Evolutionary conservation across 1,284 basidiomycete species (phyloP).

Genomic region (Coniferiporia weirii): DNA sequence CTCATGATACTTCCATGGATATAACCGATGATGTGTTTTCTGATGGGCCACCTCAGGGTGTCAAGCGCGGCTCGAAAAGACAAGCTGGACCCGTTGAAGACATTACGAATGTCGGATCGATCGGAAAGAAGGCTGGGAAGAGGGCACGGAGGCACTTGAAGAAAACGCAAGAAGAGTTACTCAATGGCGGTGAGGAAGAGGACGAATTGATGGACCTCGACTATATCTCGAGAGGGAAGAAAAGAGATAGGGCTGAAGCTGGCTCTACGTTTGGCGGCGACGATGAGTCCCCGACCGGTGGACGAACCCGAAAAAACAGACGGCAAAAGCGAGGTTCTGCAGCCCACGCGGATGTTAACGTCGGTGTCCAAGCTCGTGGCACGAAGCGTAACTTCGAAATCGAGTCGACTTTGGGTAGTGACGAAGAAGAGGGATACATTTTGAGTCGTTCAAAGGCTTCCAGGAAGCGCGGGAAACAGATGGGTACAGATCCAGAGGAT

Average conservation of each 20-base stretch:
- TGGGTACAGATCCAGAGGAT: conserved; percentile 25
- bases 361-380: conserved; percentile 41
- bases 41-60: not conserved
- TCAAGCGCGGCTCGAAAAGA: conserved; percentile 46
- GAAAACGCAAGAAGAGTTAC: conserved; percentile 4
- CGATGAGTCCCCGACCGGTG: conserved; percentile 37
- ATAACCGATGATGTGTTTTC: not conserved
- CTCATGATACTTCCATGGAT: conserved; percentile 4
- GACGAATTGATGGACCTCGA: conserved; percentile 27
- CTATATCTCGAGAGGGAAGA: conserved; percentile 52
- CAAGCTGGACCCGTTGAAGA: conserved; percentile 35
- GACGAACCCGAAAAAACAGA: conserved; percentile 29
- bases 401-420: conserved; percentile 44
- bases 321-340: conserved; percentile 39
- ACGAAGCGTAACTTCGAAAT: conserved; percentile 60
- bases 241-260: conserved; percentile 68
- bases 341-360: conserved; percentile 44
- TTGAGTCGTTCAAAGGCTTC: conserved; percentile 24
- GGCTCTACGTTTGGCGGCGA: conserved; percentile 67
- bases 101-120: conserved; percentile 28
- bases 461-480: conserved; percentile 23
- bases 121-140: conserved; percentile 28
- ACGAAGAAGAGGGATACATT: conserved; percentile 33
- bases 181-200: conserved; percentile 6
- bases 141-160: conserved; percentile 11